Conservation (phyloP, 2,329 filamentous ascomycete species). For the Arthroderma sp. region DNA sequence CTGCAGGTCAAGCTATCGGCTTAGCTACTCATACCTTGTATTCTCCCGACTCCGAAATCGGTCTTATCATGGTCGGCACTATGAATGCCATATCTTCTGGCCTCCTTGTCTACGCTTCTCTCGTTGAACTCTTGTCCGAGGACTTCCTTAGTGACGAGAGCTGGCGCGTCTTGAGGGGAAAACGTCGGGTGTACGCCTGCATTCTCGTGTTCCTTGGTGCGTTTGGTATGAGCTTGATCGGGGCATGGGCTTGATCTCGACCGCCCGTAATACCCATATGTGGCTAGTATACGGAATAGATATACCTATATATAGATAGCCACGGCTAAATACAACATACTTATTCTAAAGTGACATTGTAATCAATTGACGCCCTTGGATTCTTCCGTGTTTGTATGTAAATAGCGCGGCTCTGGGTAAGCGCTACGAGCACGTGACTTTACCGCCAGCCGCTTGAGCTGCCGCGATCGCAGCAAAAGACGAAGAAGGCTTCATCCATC, state of each 20-base stretch:
- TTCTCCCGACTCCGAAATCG: constrained; percentile 58
- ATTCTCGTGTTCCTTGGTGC: constrained; percentile 53
- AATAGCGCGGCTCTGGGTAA: background rate
- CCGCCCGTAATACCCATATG: background rate
- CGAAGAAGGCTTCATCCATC: background rate
- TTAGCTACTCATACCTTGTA: constrained; percentile 64
- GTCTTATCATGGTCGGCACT: constrained; percentile 62
- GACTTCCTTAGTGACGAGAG: constrained; percentile 68
- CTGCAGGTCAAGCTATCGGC: constrained; percentile 66
- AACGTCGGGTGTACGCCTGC: constrained; percentile 50
- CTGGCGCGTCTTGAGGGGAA: constrained; percentile 53
- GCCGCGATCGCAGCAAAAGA: background rate
- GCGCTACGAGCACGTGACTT: background rate
- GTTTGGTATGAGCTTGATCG: constrained; percentile 57
- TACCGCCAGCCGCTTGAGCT: background rate
- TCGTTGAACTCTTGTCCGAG: constrained; percentile 67
- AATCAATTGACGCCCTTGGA: too few relatives aligned
- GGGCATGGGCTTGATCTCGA: constrained; percentile 51
- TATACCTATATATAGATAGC: background rate
- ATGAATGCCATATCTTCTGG: constrained; percentile 78
- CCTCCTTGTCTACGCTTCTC: constrained; percentile 60
- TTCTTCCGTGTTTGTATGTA: background rate
- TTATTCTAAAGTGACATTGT: too few relatives aligned
- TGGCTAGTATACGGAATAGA: background rate
- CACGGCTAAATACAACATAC: too few relatives aligned